Evolutionary conservation across 768 basidiomycete genomes (phyloP), one percentile per base, ranked within the genome.

Genomic region (Rhodotorula kratochvilovae): DNA sequence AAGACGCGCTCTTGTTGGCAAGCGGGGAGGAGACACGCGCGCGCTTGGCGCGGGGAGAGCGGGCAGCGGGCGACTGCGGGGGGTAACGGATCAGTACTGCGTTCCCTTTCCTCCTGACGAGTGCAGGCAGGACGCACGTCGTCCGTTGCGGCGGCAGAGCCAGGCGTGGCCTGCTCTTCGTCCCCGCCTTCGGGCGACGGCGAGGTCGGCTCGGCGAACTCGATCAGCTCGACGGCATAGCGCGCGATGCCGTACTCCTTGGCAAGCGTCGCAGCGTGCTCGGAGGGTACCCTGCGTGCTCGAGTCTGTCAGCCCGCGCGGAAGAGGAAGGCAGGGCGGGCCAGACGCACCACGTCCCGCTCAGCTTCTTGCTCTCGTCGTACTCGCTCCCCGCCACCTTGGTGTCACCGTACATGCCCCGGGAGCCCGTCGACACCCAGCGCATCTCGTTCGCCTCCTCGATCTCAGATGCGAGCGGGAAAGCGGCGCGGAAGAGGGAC

Each of bases 401-500:
- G 12, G 76, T 76, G 57, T 76, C 70, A 3, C 73, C 70, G 46
- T 73, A 76, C 48, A 54, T 43, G 7, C 68, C 68, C 23, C 67
- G 46, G 13, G 66, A 56, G 10, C 67, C 67, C 6, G 56, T 33
- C 29, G 58, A 45, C 35, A 76, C 58, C 67, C 69, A 76, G 15
- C 63, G 68, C 76, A 76, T 74, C 66, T 76, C 76, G 42, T 50
- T 35, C 12, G 46, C 42, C 59, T 77, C 76, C 27, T 72, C 74
- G 7, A 63, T 67, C 5, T 66, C 74, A 7, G 57, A 39, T 19
- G 76, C 71, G 35, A 10, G 39, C 13, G 76, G 76, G 64, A 67
- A 77, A 2, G 76, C 76, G 43, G 72, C 76, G 46, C 73, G 71
- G 69, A 77, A 77, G 45, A 77, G 74, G 27, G 74, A 75, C 0